Conservation (phyloP, 768 basidiomycete genomes). For the Nidularia sp. region DNA sequence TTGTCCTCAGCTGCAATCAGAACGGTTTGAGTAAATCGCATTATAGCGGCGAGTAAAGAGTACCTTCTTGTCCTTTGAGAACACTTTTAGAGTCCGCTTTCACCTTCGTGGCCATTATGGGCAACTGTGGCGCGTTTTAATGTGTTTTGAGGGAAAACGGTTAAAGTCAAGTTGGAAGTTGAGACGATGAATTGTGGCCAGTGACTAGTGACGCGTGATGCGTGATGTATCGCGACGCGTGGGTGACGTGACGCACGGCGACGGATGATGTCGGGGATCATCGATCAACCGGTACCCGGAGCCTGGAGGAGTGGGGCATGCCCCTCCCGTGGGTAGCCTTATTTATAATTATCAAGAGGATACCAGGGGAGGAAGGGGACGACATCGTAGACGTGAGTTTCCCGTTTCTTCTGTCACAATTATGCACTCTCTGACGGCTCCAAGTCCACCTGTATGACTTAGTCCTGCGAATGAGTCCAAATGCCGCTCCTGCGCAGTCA, state of each 20-base stretch:
- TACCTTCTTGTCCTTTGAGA: slow-evolving; percentile 79
- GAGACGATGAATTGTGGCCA: neutral
- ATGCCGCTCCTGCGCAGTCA: slow-evolving; percentile 41
- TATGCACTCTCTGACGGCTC: neutral
- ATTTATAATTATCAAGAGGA: too few species aligned
- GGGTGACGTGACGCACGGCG: neutral
- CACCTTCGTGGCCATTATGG: slow-evolving; percentile 43
- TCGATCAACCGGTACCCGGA: neutral
- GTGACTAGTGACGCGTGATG: neutral
- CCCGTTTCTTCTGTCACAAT: neutral
- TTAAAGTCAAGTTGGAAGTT: too few species aligned
- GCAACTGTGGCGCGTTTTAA: slow-evolving; percentile 3
- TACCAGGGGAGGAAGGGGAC: too few species aligned
- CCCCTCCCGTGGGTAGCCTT: too few species aligned
- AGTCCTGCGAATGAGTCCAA: slow-evolving; percentile 54
- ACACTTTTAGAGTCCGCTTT: slow-evolving; percentile 51
- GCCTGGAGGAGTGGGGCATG: neutral
- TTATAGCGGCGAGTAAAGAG: neutral
- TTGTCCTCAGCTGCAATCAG: slow-evolving; percentile 59
- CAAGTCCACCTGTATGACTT: slow-evolving; percentile 24
- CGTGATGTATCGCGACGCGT: neutral
- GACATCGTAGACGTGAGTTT: neutral
- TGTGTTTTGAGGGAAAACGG: too few species aligned
- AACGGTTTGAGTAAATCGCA: neutral
- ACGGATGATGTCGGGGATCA: neutral